phyloP scores from a whole-genome alignment of 148 eudicot genomes.

The Hydrangea macrophylla region DNA sequence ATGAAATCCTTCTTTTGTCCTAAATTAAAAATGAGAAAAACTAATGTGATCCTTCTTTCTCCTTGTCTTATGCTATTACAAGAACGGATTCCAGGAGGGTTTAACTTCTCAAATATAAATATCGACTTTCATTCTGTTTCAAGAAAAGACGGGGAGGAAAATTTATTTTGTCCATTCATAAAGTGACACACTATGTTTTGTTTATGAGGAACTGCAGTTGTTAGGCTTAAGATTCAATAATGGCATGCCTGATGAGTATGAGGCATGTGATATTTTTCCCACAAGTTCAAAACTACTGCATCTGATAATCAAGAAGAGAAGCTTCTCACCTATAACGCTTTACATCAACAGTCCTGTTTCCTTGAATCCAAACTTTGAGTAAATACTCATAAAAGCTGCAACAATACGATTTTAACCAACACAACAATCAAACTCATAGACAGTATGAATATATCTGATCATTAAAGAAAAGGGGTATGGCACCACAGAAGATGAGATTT shows the following conservation, averaged over 20 bases:
- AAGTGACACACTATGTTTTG: too few relatives aligned
- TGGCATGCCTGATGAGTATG: too few relatives aligned
- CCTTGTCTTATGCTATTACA: background rate
- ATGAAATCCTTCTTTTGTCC: background rate
- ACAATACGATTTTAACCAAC: constrained; percentile 13
- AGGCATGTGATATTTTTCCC: too few relatives aligned
- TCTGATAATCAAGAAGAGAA: too few relatives aligned
- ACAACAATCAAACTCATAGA: too few relatives aligned
- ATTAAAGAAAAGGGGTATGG: too few relatives aligned
- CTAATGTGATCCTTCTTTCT: background rate
- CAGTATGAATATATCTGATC: constrained; percentile 6
- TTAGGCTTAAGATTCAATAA: too few relatives aligned
- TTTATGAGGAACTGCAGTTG: too few relatives aligned
- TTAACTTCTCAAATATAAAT: background rate
- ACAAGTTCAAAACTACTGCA: too few relatives aligned
- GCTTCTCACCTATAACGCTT: constrained; percentile 81
- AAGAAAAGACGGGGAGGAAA: too few relatives aligned
- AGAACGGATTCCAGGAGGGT: background rate
- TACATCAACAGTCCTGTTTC: constrained; percentile 81
- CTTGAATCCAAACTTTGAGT: constrained; percentile 98
- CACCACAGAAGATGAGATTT: background rate
- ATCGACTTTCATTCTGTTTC: too few relatives aligned
- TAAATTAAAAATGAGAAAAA: background rate
- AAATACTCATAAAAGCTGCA: constrained; percentile 98
- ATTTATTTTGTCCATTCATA: too few relatives aligned